phyloP scores from a whole-genome alignment of 306 rosid genomes.

The Trichosanthes truncata region DNA sequence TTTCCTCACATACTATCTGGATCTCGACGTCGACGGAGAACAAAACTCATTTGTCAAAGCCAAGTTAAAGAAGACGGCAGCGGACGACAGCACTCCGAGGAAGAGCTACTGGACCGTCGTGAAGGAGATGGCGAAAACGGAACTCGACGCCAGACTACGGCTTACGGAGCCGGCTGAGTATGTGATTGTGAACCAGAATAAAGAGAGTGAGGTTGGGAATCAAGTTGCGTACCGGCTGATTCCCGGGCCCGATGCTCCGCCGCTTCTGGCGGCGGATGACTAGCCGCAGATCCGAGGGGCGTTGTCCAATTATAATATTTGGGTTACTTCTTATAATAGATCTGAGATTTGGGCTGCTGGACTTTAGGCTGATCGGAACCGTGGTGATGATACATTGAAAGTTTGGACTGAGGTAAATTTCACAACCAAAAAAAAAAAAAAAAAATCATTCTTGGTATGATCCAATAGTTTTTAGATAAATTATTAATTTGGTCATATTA shows the following conservation, averaged over 20 bases:
- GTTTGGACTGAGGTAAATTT: slow-evolving; percentile 54
- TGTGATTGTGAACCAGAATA: slow-evolving; percentile 18
- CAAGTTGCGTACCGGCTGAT: slow-evolving; percentile 33
- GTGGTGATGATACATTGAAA: slow-evolving; percentile 49
- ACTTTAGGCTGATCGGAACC: slow-evolving; percentile 18
- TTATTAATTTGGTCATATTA: too few species aligned
- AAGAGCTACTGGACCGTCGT: background rate
- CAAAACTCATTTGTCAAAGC: slow-evolving; percentile 40
- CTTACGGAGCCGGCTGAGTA: slow-evolving; percentile 14
- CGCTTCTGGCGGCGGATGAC: slow-evolving; percentile 32
- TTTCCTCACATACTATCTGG: slow-evolving; percentile 40
- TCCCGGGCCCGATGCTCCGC: slow-evolving; percentile 19
- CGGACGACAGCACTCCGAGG: background rate
- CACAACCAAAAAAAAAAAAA: background rate
- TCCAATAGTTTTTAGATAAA: too few species aligned
- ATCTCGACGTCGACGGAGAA: slow-evolving; percentile 43
- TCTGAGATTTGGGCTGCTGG: slow-evolving; percentile 47
- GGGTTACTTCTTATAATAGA: slow-evolving; percentile 46
- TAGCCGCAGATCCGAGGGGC: slow-evolving; percentile 46
- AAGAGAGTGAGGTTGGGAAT: slow-evolving; percentile 22
- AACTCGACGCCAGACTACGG: background rate
- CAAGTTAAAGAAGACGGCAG: background rate
- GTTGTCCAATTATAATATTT: slow-evolving; percentile 29
- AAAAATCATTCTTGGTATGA: too few species aligned
- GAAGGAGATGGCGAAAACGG: background rate